A percentile compares a stretch with the other conserved stretches of the same genome.
These are phyloP conservation scores for Chaetothyriales sp. DNA, from an alignment of 2,329 filamentous ascomycete genomes.

Conservation along the genomic window DNA sequence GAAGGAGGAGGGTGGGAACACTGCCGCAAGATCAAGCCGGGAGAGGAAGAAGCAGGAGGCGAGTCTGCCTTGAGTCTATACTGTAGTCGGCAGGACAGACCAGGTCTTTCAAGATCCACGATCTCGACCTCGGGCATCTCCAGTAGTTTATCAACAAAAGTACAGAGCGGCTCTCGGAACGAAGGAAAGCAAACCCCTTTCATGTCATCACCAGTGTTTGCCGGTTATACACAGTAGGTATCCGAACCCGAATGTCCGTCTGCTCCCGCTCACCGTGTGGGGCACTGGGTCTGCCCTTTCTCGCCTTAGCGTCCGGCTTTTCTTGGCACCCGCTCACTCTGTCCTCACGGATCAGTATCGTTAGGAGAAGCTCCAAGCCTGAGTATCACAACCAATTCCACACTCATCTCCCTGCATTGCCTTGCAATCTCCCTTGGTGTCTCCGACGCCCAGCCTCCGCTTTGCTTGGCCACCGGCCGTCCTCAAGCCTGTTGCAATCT, in stretches of 20 bases:
- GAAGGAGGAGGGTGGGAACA: not conserved
- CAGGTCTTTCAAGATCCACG: not conserved
- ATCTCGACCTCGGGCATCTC: not conserved
- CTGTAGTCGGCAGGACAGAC: too few species aligned
- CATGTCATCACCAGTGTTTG: too few species aligned
- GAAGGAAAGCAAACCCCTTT: too few species aligned
- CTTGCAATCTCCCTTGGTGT: not conserved
- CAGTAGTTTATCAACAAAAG: too few species aligned
- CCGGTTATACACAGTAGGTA: too few species aligned
- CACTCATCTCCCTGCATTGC: not conserved
- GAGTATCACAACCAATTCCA: not conserved
- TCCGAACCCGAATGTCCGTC: not conserved
- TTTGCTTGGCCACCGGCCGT: not conserved
- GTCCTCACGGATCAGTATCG: not conserved
- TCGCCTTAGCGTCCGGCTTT: not conserved
- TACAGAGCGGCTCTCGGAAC: too few species aligned
- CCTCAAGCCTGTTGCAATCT: not conserved
- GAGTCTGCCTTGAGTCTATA: not conserved
- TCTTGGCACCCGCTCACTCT: not conserved
- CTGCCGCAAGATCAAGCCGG: not conserved
- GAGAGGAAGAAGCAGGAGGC: not conserved
- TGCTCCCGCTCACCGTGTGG: not conserved
- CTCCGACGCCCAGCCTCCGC: not conserved
- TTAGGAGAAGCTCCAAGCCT: not conserved
- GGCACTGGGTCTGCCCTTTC: not conserved